Evolutionary conservation across 441 rosid genomes (phyloP), one percentile per base, ranked within the genome.

Genomic region (Gossypium gossypioides): DNA sequence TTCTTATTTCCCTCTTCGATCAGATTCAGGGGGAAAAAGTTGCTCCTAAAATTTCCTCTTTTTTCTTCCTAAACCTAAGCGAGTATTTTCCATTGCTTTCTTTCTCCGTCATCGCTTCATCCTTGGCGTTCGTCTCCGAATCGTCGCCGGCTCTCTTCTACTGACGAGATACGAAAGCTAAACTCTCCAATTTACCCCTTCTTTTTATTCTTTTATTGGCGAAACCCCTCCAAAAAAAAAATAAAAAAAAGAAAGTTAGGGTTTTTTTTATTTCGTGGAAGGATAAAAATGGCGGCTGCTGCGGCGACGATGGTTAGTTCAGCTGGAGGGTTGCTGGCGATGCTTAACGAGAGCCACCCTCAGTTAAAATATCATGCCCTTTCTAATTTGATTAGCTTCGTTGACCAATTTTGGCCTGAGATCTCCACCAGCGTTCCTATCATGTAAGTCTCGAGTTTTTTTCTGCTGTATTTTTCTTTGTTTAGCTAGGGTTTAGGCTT

Each of bases 361-460:
- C 77, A 67, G 10, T 84, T 95, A 75, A 95, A 92, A 78, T 89
- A 83, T 48, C 98, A 95, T 75, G 97, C 98, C 2, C 96, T 95
- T 70, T 78, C 83, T 10, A 83, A 87, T 75, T 93, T 95, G 80
- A 95, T 91, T 73, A 87, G 81, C 79, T 87, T 84, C 56, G 98
- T 95, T 8, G 97, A 95, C 78, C 91, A 74, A 59, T 91, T 88
- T 84, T 95, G 98, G 98, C 98, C 95, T 0, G 98, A 95, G 95
- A 95, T 95, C 82, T 95, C 98, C 54, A 95, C 99, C 48, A 91
- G 96, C 82, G 97, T 95, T 13, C 92, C 99, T 12, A 84, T 91
- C 64, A 95, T 95, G 99, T 95, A 89, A 15, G 24, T 24, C 56
- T 21, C 0, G 8, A 65, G 19, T 48, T 15, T 22, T 42, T 66